Percentiles rank a stretch among this genome's conserved stretches.
Conservation (phyloP, 805 yeast species). For the Candida tibetensis region DNA sequence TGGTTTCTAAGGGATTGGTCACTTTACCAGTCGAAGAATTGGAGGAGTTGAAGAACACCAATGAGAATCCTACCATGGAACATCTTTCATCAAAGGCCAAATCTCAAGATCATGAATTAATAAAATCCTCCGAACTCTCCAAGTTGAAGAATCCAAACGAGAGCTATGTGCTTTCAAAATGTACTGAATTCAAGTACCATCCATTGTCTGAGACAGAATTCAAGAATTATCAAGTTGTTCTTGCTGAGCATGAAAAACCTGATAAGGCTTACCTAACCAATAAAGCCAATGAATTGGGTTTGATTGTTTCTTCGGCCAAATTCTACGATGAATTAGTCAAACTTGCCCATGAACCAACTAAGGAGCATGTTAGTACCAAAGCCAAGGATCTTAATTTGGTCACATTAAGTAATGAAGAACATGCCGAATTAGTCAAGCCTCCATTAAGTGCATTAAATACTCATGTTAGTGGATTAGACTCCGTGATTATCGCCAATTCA, state of each 20-base stretch:
- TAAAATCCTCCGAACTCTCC: constrained; percentile 13
- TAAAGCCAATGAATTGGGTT: constrained; percentile 36
- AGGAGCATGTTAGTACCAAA: constrained; percentile 21
- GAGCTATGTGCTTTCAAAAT: constrained; percentile 22
- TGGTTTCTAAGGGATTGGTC: constrained; percentile 31
- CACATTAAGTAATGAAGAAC: constrained; percentile 6
- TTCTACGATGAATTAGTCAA: constrained; percentile 30
- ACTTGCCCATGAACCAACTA: constrained; percentile 22
- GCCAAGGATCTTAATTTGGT: constrained; percentile 16
- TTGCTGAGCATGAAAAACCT: constrained; percentile 32
- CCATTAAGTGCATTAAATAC: constrained; percentile 14
- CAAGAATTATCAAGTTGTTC: constrained; percentile 14
- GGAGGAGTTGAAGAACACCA: constrained; percentile 12
- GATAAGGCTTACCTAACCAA: constrained; percentile 28
- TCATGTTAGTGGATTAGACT: constrained; percentile 14
- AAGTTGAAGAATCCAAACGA: constrained; percentile 23
- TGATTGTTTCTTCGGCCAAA: constrained; percentile 27
- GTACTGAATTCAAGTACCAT: constrained; percentile 15
- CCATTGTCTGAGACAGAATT: constrained; percentile 10
- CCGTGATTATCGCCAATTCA: constrained; percentile 7
- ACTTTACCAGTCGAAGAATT: constrained; percentile 27
- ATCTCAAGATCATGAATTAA: constrained; percentile 11
- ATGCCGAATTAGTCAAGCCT: constrained; percentile 12
- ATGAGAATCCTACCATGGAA: constrained; percentile 20
- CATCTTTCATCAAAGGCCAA: constrained; percentile 16